Evolutionary conservation across 1,284 basidiomycete genomes (phyloP), one percentile per base, ranked within the genome.

Genomic region (Pseudozyma flocculosa): DNA sequence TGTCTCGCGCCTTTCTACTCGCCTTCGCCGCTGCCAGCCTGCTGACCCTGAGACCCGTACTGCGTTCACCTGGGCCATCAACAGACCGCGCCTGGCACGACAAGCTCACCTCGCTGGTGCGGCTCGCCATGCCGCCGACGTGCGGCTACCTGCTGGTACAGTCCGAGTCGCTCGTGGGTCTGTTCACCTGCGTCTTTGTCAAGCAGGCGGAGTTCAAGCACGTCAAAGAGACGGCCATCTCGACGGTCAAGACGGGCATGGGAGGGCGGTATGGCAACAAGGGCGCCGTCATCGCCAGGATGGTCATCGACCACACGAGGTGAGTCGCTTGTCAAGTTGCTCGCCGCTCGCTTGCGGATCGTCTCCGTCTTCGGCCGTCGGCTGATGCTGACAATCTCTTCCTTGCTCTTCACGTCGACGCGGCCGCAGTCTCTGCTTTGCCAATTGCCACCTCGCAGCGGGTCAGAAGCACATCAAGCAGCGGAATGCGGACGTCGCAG

Each of bases 401-500:
- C 15, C 32, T 17, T 34, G 32, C 15, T 4, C 32, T 17, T 38
- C 46, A n/a, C n/a, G n/a, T n/a, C n/a, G n/a, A n/a, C n/a, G n/a
- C n/a, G n/a, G n/a, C n/a, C 3, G n/a, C 17, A 50, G 54, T 0
- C 79, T 97, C 23, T 96, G 92, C 75, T 88, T 96, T 72, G 85
- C 96, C 80, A 98, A 98, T 79, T 91, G 90, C 66, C 94, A 98
- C 81, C 83, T 98, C 45, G 94, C 93, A 4, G 93, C 94, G 2
- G 93, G 94, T 1, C 92, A 95, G 75, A 84, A 85, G 58, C 87
- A 89, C 43, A 84, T 89, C 24, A 84, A 88, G 10, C 84, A 88
- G 60, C 83, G 94, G 7, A 96, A 95, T 72, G 86, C 86, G 0
- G 92, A 97, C 78, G 81, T 92, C 4, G 87, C 87, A 0, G 88